phyloP scores from a whole-genome alignment of 2,329 filamentous ascomycete genomes.

The Colletotrichum sp. region DNA sequence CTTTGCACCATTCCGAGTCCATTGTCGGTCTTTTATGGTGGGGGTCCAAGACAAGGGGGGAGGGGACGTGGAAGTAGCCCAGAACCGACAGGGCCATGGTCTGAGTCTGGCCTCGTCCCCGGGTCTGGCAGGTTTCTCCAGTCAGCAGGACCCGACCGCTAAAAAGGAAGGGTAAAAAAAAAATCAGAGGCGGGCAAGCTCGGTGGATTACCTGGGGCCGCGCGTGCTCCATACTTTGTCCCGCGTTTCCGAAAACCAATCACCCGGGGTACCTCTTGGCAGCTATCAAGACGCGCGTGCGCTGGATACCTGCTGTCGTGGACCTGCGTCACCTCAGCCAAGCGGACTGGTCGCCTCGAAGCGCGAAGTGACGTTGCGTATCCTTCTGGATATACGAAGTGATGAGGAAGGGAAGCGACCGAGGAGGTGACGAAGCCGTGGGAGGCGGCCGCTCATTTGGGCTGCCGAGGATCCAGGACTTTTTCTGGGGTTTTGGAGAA shows the following conservation, averaged over 20 bases:
- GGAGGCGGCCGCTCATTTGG: neutral
- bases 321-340: neutral
- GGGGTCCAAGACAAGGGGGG: neutral
- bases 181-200: neutral
- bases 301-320: neutral
- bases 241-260: neutral
- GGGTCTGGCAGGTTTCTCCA: neutral
- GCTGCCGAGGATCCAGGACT: neutral
- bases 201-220: neutral
- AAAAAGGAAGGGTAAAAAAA: too few species aligned
- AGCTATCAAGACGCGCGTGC: neutral
- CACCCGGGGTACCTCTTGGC: neutral
- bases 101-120: neutral
- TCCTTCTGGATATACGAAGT: neutral
- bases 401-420: neutral
- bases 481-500: neutral
- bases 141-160: neutral
- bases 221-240: neutral
- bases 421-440: neutral
- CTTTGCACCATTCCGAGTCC: neutral
- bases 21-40: neutral
- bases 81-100: neutral
- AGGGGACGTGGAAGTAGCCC: neutral
- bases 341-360: neutral
- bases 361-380: neutral